Conservation (phyloP, 164 flowering plant species). For the Liquidambar formosana region DNA sequence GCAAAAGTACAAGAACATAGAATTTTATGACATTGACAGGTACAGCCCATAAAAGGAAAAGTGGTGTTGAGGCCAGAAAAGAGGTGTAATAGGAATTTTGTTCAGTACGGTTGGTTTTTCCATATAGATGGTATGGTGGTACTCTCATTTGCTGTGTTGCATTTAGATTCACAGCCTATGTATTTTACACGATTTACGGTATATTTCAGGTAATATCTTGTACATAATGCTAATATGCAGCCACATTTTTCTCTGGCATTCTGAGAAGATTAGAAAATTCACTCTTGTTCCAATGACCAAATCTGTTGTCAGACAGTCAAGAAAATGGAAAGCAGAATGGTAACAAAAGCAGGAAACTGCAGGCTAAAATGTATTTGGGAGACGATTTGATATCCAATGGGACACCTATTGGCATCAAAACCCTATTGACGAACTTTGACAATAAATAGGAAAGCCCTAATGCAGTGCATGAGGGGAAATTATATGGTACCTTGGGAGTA, state of each 20-base stretch:
- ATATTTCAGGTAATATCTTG: neutral
- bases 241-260: neutral
- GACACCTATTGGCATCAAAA: no score
- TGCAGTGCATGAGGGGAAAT: no score
- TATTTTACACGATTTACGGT: neutral
- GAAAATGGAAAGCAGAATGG: no score
- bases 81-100: neutral
- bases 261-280: neutral
- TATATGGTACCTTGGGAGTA: no score
- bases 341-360: no score
- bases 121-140: neutral
- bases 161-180: neutral
- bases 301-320: neutral
- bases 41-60: conserved; percentile 18
- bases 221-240: neutral
- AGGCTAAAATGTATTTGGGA: no score
- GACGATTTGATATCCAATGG: no score
- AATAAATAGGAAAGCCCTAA: no score
- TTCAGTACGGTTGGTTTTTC: neutral
- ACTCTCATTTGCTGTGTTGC: neutral
- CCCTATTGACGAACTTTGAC: no score
- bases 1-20: conserved; percentile 95
- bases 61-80: neutral
- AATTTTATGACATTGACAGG: conserved; percentile 69
- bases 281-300: neutral